These are phyloP conservation scores for Leptosphaerulina australis DNA, from an alignment of 2,329 filamentous ascomycete genomes.

Conservation along the genomic window DNA sequence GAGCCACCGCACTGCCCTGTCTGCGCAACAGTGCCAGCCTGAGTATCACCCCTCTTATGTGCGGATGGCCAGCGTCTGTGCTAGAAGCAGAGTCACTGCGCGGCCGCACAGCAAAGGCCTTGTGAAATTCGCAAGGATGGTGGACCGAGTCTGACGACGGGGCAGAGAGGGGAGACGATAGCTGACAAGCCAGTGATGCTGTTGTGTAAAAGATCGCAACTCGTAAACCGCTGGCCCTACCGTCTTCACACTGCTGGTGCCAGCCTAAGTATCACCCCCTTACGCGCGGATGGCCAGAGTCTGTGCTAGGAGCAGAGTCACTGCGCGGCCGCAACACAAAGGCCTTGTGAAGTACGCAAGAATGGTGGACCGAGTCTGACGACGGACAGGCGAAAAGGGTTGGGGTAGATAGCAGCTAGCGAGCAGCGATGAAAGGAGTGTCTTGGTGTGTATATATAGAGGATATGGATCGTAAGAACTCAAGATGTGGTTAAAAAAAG, in stretches of 20 bases:
- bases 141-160: conserved; percentile 1
- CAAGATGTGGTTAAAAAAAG: no score
- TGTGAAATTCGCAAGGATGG: conserved; percentile 3
- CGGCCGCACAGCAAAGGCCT: not conserved
- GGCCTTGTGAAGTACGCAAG: conserved; percentile 5
- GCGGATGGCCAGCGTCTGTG: conserved; percentile 17
- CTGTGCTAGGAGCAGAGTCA: conserved; percentile 10
- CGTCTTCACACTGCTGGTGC: conserved; percentile 6
- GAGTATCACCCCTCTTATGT: conserved; percentile 23
- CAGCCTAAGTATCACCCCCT: conserved; percentile 24
- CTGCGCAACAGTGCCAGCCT: conserved; percentile 8
- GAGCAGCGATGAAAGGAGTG: no score
- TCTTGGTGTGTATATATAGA: no score
- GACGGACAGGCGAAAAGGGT: no score
- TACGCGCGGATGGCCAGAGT: conserved; percentile 14
- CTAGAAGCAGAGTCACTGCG: conserved; percentile 7
- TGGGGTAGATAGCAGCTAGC: no score
- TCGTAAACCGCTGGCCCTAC: conserved; percentile 6
- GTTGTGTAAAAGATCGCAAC: no score
- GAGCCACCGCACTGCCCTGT: conserved; percentile 16
- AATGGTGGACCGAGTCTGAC: conserved; percentile 2
- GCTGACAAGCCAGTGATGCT: no score
- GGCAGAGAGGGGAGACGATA: no score
- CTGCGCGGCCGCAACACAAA: not conserved
- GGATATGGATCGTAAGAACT: no score